Evolutionary conservation across 495 filamentous ascomycete genomes (phyloP).

Genomic region (Hypoxylon cercidicola): DNA sequence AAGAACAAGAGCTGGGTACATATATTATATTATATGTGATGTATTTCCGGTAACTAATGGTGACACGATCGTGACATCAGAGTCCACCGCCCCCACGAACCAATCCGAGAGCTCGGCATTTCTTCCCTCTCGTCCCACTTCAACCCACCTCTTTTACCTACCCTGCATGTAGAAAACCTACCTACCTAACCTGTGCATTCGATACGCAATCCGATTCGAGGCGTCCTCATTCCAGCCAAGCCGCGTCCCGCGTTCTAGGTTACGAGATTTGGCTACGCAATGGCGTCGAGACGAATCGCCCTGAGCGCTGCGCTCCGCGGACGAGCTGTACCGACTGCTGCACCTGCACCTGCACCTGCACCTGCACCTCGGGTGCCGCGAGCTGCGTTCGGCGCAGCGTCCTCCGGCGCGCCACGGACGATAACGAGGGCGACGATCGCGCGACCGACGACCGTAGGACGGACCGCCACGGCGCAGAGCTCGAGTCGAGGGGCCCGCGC

Average conservation of each 20-base stretch:
- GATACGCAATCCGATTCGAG: too few species aligned
- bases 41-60: background rate
- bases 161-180: too few species aligned
- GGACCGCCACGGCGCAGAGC: background rate
- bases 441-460: slow-evolving; percentile 3
- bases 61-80: slow-evolving; percentile 19
- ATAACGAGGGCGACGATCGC: background rate
- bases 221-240: too few species aligned
- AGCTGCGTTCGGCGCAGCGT: slow-evolving; percentile 16
- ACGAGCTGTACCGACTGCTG: too few species aligned
- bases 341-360: background rate
- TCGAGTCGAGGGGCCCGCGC: background rate
- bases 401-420: background rate
- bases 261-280: background rate
- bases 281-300: slow-evolving; percentile 33
- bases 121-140: background rate
- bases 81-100: background rate
- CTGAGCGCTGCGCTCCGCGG: slow-evolving; percentile 19
- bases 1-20: too few species aligned
- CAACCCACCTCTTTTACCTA: background rate
- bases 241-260: too few species aligned
- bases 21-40: too few species aligned
- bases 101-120: slow-evolving; percentile 18
- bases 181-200: too few species aligned
- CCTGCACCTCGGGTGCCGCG: background rate